A percentile compares a stretch with the other conserved stretches of the same genome.
These are phyloP conservation scores for Thalassia testudinum DNA, from an alignment of 116 monocot species.

Conservation along the genomic window DNA sequence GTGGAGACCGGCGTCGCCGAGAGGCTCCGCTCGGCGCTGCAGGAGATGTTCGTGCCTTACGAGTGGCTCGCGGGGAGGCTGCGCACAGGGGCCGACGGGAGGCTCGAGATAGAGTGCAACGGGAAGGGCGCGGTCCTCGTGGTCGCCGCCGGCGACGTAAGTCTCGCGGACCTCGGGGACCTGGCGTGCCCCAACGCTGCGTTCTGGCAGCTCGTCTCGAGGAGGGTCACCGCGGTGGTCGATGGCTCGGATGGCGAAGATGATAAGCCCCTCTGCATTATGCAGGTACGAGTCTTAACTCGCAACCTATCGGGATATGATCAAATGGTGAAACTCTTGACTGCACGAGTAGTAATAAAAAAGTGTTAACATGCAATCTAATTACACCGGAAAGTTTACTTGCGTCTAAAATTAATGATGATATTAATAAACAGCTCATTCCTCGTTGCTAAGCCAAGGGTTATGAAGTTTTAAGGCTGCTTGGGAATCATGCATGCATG, in stretches of 20 bases:
- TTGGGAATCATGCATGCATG: no score
- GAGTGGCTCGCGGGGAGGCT: conserved; percentile 35
- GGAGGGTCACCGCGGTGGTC: neutral
- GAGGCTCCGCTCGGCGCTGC: neutral
- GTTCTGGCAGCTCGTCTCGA: conserved; percentile 1
- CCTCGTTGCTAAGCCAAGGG: no score
- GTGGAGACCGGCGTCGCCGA: conserved; percentile 1
- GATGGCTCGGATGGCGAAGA: neutral
- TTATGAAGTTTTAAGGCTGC: no score
- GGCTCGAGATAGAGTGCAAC: conserved; percentile 28
- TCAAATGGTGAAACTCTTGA: no score
- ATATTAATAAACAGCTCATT: no score
- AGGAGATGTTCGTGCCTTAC: conserved; percentile 8
- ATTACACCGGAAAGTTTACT: no score
- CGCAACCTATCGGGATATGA: neutral
- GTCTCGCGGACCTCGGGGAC: conserved; percentile 21
- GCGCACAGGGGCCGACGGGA: conserved; percentile 2
- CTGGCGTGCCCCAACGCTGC: conserved; percentile 21
- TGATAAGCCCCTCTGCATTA: conserved; percentile 4
- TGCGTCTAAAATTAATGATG: no score
- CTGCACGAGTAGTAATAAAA: no score
- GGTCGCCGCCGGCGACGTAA: conserved; percentile 17
- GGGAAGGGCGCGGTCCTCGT: conserved; percentile 14
- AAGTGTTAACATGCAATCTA: no score
- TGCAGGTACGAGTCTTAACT: conserved; percentile 2